Conservation (phyloP, 2,329 filamentous ascomycete species). For the Diaporthe citriasiana region DNA sequence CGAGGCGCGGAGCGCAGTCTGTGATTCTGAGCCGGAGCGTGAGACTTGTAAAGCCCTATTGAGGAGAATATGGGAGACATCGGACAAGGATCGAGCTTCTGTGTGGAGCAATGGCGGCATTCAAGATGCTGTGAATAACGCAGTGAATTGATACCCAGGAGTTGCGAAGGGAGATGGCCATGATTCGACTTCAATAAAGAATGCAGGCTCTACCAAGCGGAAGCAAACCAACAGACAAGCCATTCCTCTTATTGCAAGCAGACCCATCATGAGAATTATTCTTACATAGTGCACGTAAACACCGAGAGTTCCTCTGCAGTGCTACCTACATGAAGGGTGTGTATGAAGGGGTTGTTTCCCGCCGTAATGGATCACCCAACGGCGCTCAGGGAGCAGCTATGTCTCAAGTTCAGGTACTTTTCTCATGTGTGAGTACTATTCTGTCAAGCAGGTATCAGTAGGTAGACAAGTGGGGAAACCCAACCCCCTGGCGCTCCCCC, state of each 20-base stretch:
- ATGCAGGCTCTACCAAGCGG: too few relatives aligned
- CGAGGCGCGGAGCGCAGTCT: slow-evolving; percentile 67
- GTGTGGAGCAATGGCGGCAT: slow-evolving; percentile 74
- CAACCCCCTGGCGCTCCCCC: neutral
- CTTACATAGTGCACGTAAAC: too few relatives aligned
- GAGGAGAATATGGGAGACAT: slow-evolving; percentile 72
- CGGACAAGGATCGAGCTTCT: slow-evolving; percentile 74
- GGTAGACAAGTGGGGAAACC: slow-evolving; percentile 24
- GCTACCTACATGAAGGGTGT: neutral
- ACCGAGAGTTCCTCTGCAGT: neutral
- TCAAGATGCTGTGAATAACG: slow-evolving; percentile 30
- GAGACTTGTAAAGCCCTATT: slow-evolving; percentile 69
- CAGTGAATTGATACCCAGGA: neutral
- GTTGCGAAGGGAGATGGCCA: neutral
- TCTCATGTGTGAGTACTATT: neutral
- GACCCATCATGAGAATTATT: neutral
- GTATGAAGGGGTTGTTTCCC: slow-evolving; percentile 1
- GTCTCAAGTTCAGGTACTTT: neutral
- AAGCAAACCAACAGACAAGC: neutral
- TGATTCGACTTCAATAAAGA: neutral
- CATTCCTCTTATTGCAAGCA: too few relatives aligned
- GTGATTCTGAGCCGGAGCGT: slow-evolving; percentile 56
- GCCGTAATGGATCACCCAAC: neutral
- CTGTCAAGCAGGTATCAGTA: neutral
- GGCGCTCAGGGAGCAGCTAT: neutral